Evolutionary conservation across 805 yeast genomes (phyloP), one percentile per base, ranked within the genome.

Genomic region (Schizosaccharomyces japonicus): DNA sequence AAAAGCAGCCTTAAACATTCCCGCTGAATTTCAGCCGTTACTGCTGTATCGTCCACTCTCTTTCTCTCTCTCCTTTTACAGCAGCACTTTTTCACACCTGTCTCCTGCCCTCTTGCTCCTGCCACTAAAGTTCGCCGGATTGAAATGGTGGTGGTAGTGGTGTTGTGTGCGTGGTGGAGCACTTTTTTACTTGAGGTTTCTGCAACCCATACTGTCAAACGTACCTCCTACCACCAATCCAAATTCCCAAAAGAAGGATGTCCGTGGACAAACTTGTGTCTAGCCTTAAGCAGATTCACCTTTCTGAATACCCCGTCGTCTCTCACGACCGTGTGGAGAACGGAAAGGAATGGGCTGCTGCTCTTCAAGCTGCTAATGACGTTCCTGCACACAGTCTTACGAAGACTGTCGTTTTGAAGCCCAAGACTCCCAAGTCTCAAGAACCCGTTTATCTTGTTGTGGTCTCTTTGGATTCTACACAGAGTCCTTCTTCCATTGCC

Each of bases 371-470:
- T 39, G 19, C 26, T 5, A 40, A 29, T 15, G 39, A 32, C 17
- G 31, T 45, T 6, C 47, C 47, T 7, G 8, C 25, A 7, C 39
- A 28, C 28, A 11, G 25, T 15, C 17, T 31, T n/a, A 28, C 39
- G 8, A 83, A 83, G 63, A 71, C 85, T 3, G 66, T 83, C 52
- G 84, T 83, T 26, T 83, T 83, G 72, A 83, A 83, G 65, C 94
- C 94, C 56, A 83, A 83, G 65, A 81, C 94, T 45, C 77, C 93
- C 32, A 83, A 83, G 59, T 65, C 82, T 45, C 82, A 80, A 47
- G 62, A 72, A 17, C 80, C 90, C 26, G 75, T 79, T 36, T 30
- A 28, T 8, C 21, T 42, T 17, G 70, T 83, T 28, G 72, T 83
- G 48, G 70, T 83, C 57, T 94, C 94, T 5, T 68, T 78, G 50